Percentiles rank a stretch among this genome's conserved stretches.
Evolutionary conservation across 768 basidiomycete genomes (phyloP).

Genomic region (Exidia glandulosa): DNA sequence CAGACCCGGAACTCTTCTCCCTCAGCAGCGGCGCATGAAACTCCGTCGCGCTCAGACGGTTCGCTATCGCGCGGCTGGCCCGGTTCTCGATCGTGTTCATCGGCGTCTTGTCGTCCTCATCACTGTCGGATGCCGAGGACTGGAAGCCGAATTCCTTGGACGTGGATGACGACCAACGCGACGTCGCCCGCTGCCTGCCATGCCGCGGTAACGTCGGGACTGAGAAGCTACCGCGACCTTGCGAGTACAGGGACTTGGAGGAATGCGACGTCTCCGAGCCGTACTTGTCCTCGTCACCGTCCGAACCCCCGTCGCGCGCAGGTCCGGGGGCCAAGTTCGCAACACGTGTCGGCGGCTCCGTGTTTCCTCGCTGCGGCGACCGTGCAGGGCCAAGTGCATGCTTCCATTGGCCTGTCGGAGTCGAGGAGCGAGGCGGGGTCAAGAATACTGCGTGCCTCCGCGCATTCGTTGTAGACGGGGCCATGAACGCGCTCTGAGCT

Average conservation of each 20-base stretch:
- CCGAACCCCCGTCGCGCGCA: neutral
- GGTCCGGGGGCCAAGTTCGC: neutral
- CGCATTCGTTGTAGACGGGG: too few species aligned
- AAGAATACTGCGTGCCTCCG: too few species aligned
- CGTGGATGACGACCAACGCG: neutral
- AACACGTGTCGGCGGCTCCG: neutral
- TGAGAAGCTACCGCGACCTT: neutral
- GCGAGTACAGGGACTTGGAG: neutral
- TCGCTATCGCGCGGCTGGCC: neutral
- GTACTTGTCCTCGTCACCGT: too few species aligned
- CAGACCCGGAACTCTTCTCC: too few species aligned
- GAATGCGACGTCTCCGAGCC: neutral
- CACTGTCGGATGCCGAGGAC: neutral
- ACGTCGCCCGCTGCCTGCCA: neutral
- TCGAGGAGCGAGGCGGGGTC: neutral
- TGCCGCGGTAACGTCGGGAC: neutral
- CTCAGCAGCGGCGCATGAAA: neutral
- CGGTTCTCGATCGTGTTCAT: neutral
- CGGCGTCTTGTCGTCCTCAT: neutral
- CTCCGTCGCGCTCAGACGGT: neutral
- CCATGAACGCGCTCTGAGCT: neutral
- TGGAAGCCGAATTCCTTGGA: neutral
- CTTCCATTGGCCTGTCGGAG: neutral
- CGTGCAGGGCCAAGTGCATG: neutral
- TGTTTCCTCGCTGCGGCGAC: neutral